Conservation (phyloP, 108 stramenopile genomes). For the Aureococcus anophagefferens region DNA sequence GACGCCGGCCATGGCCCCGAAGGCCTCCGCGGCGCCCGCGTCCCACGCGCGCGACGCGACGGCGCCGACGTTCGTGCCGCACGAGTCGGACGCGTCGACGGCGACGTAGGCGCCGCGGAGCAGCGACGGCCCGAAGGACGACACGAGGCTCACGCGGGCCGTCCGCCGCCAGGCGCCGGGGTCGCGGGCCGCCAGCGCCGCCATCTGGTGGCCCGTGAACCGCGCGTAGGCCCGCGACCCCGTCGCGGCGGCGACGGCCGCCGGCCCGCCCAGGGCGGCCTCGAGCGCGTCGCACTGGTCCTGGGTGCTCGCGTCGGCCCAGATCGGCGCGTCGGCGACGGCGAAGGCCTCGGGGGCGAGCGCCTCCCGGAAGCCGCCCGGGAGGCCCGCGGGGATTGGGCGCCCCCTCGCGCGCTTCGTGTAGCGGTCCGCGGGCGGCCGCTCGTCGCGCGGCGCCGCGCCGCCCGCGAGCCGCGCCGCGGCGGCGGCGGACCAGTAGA, state of each 20-base stretch:
- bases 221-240: conserved; percentile 33
- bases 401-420: too few relatives aligned
- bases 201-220: conserved; percentile 28
- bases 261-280: conserved; percentile 24
- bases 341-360: conserved; percentile 12
- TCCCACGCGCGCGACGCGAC: neutral
- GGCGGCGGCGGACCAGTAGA: conserved; percentile 19
- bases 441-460: neutral
- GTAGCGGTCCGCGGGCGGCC: too few relatives aligned
- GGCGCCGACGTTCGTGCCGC: conserved; percentile 38
- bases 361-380: neutral
- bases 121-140: conserved; percentile 23
- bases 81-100: conserved; percentile 24
- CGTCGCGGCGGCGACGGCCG: conserved; percentile 18
- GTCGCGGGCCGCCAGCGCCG: conserved; percentile 5
- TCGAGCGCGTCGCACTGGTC: conserved; percentile 23
- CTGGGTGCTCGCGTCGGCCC: conserved; percentile 26
- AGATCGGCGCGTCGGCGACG: conserved; percentile 24
- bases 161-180: conserved; percentile 12
- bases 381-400: too few relatives aligned
- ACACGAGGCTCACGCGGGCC: conserved; percentile 23
- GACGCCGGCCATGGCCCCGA: neutral
- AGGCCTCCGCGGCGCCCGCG: neutral
- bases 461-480: neutral
- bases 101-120: conserved; percentile 17